Evolutionary conservation across 306 rosid genomes (phyloP).

Genomic region (Cyclanthera cordifolia): DNA sequence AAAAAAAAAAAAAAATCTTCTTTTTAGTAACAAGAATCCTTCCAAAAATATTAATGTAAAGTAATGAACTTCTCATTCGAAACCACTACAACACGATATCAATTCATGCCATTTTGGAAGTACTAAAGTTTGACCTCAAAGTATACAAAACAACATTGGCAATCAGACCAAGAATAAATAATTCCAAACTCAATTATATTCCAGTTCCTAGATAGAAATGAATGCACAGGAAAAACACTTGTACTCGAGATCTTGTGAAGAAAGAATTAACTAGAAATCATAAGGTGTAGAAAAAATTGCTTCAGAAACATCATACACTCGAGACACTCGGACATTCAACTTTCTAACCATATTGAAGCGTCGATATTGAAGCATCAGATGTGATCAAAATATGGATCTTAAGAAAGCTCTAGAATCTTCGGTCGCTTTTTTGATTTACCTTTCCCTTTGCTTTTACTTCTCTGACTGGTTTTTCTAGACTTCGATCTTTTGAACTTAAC

Average conservation of each 20-base stretch:
- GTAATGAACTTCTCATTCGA: neutral
- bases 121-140: neutral
- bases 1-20: too few species aligned
- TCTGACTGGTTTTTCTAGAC: constrained; percentile 12
- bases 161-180: neutral
- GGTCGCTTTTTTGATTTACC: constrained; percentile 31
- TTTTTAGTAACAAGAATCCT: neutral
- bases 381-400: neutral
- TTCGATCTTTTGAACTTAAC: constrained; percentile 17
- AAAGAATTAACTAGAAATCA: neutral
- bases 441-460: constrained; percentile 13
- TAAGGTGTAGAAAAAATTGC: neutral
- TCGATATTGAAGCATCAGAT: neutral
- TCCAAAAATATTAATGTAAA: neutral
- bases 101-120: neutral
- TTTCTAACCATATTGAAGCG: neutral
- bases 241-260: neutral
- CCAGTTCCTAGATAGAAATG: neutral
- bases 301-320: neutral
- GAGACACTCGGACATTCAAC: too few species aligned
- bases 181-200: neutral
- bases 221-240: neutral
- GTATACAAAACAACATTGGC: neutral
- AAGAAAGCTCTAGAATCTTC: constrained; percentile 50
- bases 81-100: neutral